Base-by-base conservation (phyloP, 2,329 filamentous ascomycete species). In the Alternaria angustiovoidea region DNA sequence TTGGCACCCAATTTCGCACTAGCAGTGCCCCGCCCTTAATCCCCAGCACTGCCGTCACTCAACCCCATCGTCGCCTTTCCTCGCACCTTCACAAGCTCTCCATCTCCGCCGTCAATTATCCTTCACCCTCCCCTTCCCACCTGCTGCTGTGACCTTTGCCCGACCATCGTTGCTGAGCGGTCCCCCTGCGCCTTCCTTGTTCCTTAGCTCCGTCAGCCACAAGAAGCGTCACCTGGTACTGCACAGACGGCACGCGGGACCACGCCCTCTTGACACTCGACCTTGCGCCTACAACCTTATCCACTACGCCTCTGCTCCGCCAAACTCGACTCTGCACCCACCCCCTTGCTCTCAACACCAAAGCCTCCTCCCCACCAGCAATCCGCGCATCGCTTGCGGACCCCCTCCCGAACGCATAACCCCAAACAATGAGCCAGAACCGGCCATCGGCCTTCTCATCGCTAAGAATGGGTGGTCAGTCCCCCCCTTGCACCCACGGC, bases 401-500 rank as follows among this genome's bases (percentile, higher is more conserved):
- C 57, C 64, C 64, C 70, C 63, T 67, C 65, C 51, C 63, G 63
- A 47, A 66, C 61, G 67, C 65, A 62, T 65, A 65, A 58, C 68
- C 62, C 66, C 68, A 68, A 69, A 78, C 80, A 80, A 96, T 97
- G 93, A 93, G 92, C 86, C 90, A 93, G 83, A 95, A 90, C 84
- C 88, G 94, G 85, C 91, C 94, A 81, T 91, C 92, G 86, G 90
- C 93, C 78, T 97, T 98, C 83, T 86, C 86, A 66, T 89, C 86
- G 79, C 82, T 98, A 85, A 92, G 94, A 84, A 97, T 98, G 93
- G 95, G 94, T 88, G 95, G 94, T 97, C 86, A 90, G 92, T 79
- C 41, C 22, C 53, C 43, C n/a, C 24, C 26, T 14, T 24, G 3
- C 20, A 34, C 26, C 56, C 53, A 28, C 42, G 36, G n/a, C 48